These are phyloP conservation scores for Tetramitus jugosus DNA, from an alignment of 208 protist species.

Conservation along the genomic window DNA sequence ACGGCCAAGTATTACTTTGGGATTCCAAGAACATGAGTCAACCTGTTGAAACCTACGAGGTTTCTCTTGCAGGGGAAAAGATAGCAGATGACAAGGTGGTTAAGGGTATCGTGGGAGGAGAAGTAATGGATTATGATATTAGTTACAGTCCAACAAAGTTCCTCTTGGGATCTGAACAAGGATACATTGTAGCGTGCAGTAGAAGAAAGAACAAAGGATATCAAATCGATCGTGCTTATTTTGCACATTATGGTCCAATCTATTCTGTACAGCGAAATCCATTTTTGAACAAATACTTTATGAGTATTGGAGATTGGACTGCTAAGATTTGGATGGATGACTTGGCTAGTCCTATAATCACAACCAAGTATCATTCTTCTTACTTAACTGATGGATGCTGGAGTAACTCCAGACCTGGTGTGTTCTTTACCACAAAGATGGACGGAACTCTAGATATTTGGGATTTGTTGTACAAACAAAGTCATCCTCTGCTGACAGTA, in stretches of 20 bases:
- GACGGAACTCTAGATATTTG: constrained; percentile 89
- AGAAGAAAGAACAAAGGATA: constrained; percentile 81
- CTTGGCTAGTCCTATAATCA: constrained; percentile 67
- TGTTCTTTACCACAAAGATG: constrained; percentile 90
- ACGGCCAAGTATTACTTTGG: constrained; percentile 86
- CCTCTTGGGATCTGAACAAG: constrained; percentile 71
- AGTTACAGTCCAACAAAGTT: constrained; percentile 87
- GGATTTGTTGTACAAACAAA: constrained; percentile 87
- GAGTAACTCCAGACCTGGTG: constrained; percentile 77
- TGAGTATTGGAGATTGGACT: constrained; percentile 91
- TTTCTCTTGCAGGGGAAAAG: too few species aligned
- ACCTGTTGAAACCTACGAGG: constrained; percentile 66
- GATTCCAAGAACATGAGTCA: constrained; percentile 82
- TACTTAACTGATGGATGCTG: constrained; percentile 86
- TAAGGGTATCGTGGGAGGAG: constrained; percentile 72
- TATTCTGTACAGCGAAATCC: constrained; percentile 87
- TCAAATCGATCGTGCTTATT: constrained; percentile 75
- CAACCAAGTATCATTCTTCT: constrained; percentile 83
- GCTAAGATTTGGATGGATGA: constrained; percentile 90
- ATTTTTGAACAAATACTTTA: constrained; percentile 87
- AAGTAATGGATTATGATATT: constrained; percentile 84
- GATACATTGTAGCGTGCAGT: constrained; percentile 43
- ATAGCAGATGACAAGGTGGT: constrained; percentile 58
- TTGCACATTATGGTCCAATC: constrained; percentile 88
- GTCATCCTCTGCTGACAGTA: constrained; percentile 72